Evolutionary conservation across 192 early-diverging fungal genomes (phyloP).

Genomic region (Backusella macrospora): DNA sequence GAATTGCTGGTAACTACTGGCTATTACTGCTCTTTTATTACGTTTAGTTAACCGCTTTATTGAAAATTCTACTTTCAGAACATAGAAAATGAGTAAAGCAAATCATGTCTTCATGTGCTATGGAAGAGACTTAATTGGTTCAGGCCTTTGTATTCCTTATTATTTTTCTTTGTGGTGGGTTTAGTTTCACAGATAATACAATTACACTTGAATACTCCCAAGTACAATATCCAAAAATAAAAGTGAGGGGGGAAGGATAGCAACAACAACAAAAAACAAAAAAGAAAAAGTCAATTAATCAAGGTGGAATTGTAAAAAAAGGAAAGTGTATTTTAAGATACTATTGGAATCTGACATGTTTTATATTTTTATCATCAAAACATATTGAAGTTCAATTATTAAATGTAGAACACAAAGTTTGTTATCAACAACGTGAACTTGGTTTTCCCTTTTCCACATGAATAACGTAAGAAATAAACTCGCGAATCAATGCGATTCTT

Average conservation of each 20-base stretch:
- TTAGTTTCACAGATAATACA: background rate
- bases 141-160: background rate
- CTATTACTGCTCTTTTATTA: background rate
- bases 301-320: background rate
- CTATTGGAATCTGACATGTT: too few relatives aligned
- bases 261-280: too few relatives aligned
- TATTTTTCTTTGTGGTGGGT: conserved; percentile 8
- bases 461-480: too few relatives aligned
- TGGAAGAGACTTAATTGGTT: background rate
- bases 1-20: background rate
- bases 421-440: too few relatives aligned
- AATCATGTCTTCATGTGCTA: background rate
- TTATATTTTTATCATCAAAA: too few relatives aligned
- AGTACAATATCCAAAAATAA: background rate
- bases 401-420: too few relatives aligned
- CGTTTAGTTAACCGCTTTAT: background rate
- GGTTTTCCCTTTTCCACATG: too few relatives aligned
- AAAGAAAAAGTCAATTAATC: background rate
- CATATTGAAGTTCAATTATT: too few relatives aligned
- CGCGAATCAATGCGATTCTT: too few relatives aligned
- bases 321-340: too few relatives aligned
- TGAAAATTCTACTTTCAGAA: conserved; percentile 3
- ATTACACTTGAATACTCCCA: background rate
- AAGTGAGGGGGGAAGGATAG: too few relatives aligned
- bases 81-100: background rate